A percentile compares a stretch with the other conserved stretches of the same genome.
These are phyloP conservation scores for Limonium bicolor DNA, from an alignment of 148 eudicot genomes.

Conservation along the genomic window DNA sequence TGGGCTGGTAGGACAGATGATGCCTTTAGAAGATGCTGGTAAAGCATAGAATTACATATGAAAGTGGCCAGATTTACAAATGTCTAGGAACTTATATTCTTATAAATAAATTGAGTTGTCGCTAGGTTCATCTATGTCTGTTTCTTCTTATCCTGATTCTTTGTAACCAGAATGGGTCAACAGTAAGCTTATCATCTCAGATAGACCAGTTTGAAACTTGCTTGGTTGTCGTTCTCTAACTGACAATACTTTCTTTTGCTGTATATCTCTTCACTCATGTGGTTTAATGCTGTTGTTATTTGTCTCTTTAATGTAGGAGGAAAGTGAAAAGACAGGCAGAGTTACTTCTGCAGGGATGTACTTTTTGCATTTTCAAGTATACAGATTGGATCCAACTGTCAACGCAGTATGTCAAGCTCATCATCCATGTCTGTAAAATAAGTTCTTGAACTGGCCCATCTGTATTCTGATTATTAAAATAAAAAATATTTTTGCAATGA, in stretches of 20 bases:
- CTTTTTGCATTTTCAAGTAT: slow-evolving; percentile 96
- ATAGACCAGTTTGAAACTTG: neutral
- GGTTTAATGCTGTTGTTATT: slow-evolving; percentile 1
- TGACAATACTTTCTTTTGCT: neutral
- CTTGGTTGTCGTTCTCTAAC: neutral
- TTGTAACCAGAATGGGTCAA: no score
- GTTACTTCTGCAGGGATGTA: slow-evolving; percentile 97
- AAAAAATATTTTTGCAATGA: neutral
- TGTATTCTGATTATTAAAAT: neutral
- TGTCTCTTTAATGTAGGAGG: slow-evolving; percentile 49
- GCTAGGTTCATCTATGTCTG: no score
- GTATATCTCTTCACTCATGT: neutral
- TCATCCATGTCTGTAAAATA: neutral
- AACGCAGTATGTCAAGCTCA: slow-evolving; percentile 58
- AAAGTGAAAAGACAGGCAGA: slow-evolving; percentile 92
- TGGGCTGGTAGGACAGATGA: no score
- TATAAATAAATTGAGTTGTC: no score
- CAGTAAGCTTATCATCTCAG: no score
- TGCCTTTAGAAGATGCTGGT: no score
- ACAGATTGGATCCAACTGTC: slow-evolving; percentile 88
- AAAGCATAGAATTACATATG: no score
- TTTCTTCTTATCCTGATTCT: no score
- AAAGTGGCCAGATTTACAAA: no score
- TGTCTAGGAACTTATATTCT: no score
- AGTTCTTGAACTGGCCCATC: neutral